Conservation (phyloP, 2,329 filamentous ascomycete genomes). For the Gnomoniopsis sp. region DNA sequence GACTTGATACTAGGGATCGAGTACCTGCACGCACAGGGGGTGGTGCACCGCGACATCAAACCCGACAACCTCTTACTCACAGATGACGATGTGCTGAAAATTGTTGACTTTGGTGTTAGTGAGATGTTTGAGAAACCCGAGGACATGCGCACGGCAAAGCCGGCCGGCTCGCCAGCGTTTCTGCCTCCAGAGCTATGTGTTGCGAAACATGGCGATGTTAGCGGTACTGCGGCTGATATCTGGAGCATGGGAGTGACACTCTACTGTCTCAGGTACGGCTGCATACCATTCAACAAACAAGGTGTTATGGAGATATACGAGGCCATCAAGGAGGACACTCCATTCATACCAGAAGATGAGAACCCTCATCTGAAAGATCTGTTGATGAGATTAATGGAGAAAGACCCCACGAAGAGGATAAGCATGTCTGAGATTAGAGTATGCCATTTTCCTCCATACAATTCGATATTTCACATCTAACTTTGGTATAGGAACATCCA, state of each 20-base stretch:
- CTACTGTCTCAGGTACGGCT: conserved; percentile 87
- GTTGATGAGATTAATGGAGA: conserved; percentile 72
- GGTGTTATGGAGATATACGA: conserved; percentile 86
- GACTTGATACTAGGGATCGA: conserved; percentile 94
- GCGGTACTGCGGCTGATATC: conserved; percentile 86
- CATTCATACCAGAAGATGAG: conserved; percentile 59
- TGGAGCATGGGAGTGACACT: conserved; percentile 98
- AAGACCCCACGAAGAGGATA: conserved; percentile 80
- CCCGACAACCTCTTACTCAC: conserved; percentile 93
- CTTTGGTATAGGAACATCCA: conserved; percentile 65
- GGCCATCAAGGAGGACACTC: conserved; percentile 71
- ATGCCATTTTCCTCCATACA: conserved; percentile 32
- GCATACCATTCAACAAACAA: conserved; percentile 77
- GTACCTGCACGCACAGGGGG: conserved; percentile 92
- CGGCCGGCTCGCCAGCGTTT: conserved; percentile 91
- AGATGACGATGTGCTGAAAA: conserved; percentile 87
- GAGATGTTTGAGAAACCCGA: conserved; percentile 91
- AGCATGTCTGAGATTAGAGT: conserved; percentile 80
- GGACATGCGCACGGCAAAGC: conserved; percentile 88
- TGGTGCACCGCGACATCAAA: conserved; percentile 96
- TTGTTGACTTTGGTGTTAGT: conserved; percentile 98
- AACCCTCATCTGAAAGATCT: conserved; percentile 71
- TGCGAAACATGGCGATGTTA: conserved; percentile 79
- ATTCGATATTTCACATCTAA: conserved; percentile 19
- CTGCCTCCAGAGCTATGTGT: conserved; percentile 90